phyloP scores from a whole-genome alignment of 1,139 yeast genomes.

The Spathaspora sp. region DNA sequence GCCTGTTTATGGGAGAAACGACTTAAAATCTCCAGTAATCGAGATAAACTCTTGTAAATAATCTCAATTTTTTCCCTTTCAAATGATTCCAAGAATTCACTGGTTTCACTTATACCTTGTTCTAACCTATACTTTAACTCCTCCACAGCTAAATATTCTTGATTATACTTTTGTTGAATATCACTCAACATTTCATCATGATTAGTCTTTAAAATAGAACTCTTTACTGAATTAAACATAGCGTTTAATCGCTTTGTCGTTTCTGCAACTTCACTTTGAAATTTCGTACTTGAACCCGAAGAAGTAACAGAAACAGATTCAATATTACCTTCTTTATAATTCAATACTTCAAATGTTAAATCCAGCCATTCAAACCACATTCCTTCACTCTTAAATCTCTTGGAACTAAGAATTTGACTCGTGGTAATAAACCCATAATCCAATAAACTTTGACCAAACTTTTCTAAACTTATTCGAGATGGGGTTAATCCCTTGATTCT shows the following conservation, averaged over 20 bases:
- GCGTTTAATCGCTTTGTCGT: conserved; percentile 34
- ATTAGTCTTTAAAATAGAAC: conserved; percentile 34
- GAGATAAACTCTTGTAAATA: conserved; percentile 35
- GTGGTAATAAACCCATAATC: conserved; percentile 37
- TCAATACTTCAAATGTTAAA: conserved; percentile 24
- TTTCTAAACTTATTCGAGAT: conserved; percentile 38
- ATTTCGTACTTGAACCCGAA: conserved; percentile 12
- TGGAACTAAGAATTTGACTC: conserved; percentile 32
- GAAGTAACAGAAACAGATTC: neutral
- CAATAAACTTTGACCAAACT: conserved; percentile 42
- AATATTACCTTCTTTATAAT: conserved; percentile 7
- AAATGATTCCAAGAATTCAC: conserved; percentile 33
- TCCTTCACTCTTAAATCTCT: conserved; percentile 42
- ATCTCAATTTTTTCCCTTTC: conserved; percentile 37
- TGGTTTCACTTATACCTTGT: conserved; percentile 21
- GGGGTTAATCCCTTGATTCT: conserved; percentile 39
- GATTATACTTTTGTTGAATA: conserved; percentile 33
- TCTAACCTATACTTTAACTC: conserved; percentile 33
- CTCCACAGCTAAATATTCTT: conserved; percentile 33
- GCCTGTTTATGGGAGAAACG: conserved; percentile 29
- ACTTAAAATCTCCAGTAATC: conserved; percentile 36
- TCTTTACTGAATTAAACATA: conserved; percentile 28
- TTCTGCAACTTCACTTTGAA: conserved; percentile 26
- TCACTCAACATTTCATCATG: conserved; percentile 28
- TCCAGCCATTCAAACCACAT: conserved; percentile 53